Conservation (phyloP, 1,284 basidiomycete genomes). For the Phaffia rhodozyma region DNA sequence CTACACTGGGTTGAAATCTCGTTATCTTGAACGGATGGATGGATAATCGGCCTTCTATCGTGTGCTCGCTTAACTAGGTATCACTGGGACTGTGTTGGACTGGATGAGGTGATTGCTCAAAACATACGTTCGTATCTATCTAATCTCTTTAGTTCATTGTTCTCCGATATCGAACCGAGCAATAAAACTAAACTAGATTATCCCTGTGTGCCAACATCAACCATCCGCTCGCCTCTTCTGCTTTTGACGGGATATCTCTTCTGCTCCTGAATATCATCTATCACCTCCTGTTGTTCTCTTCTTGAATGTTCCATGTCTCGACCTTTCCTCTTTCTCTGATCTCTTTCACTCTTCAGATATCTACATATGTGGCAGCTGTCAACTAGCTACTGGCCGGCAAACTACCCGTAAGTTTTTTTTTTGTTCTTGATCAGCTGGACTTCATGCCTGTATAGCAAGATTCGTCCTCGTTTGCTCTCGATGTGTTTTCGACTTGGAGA, state of each 20-base stretch:
- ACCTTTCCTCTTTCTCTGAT: not conserved
- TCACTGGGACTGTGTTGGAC: constrained; percentile 12
- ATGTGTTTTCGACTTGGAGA: not conserved
- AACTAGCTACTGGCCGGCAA: not conserved
- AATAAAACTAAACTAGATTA: too few relatives aligned
- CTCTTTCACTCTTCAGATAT: not conserved
- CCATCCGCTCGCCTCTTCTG: not conserved
- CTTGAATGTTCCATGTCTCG: not conserved
- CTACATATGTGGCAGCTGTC: not conserved
- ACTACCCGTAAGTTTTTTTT: not conserved
- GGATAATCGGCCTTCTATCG: not conserved
- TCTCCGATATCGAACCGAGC: not conserved
- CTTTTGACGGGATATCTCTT: constrained; percentile 1
- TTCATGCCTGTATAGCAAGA: too few relatives aligned
- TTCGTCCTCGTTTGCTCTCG: not conserved
- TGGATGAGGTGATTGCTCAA: constrained; percentile 1
- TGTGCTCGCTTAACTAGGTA: too few relatives aligned
- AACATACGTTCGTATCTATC: not conserved
- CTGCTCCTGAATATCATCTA: constrained; percentile 7
- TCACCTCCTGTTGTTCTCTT: not conserved
- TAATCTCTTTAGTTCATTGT: not conserved
- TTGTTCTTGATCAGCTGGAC: not conserved
- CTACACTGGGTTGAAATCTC: not conserved
- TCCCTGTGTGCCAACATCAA: not conserved
- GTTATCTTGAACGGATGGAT: not conserved